These are phyloP conservation scores for Helicocarpus griseus DNA, from an alignment of 2,329 filamentous ascomycete species.

Conservation along the genomic window DNA sequence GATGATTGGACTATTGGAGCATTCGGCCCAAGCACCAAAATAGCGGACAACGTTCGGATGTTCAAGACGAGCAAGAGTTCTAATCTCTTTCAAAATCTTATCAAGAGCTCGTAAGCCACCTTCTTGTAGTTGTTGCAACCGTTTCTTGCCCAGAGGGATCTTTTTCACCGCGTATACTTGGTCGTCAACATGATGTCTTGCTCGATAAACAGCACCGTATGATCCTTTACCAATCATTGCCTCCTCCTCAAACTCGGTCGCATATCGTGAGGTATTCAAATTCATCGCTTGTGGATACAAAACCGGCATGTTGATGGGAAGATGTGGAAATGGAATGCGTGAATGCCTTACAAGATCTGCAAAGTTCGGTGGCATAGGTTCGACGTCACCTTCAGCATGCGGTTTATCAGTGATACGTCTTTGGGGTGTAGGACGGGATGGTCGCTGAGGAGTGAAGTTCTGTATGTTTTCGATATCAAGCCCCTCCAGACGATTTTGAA, in stretches of 20 bases:
- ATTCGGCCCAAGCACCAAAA: constrained; percentile 55
- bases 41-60: constrained; percentile 60
- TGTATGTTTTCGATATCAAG: neutral
- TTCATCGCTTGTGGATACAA: constrained; percentile 7
- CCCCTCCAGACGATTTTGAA: neutral
- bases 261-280: constrained; percentile 32
- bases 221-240: constrained; percentile 53
- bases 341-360: constrained; percentile 12
- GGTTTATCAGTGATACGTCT: constrained; percentile 9
- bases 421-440: constrained; percentile 1
- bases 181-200: constrained; percentile 51
- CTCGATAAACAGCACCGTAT: constrained; percentile 56
- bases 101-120: constrained; percentile 46
- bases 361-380: constrained; percentile 4
- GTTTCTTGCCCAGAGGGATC: constrained; percentile 46
- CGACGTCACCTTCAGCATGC: constrained; percentile 5
- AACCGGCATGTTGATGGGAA: constrained; percentile 7
- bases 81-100: constrained; percentile 49
- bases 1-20: constrained; percentile 9
- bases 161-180: constrained; percentile 58
- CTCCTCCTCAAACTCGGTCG: constrained; percentile 44
- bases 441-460: neutral
- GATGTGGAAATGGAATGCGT: constrained; percentile 13
- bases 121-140: constrained; percentile 43
- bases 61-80: constrained; percentile 52